A percentile compares a stretch with the other conserved stretches of the same genome.
Evolutionary conservation across 2,329 filamentous ascomycete genomes (phyloP).

Genomic region (Mariannaea sp.): DNA sequence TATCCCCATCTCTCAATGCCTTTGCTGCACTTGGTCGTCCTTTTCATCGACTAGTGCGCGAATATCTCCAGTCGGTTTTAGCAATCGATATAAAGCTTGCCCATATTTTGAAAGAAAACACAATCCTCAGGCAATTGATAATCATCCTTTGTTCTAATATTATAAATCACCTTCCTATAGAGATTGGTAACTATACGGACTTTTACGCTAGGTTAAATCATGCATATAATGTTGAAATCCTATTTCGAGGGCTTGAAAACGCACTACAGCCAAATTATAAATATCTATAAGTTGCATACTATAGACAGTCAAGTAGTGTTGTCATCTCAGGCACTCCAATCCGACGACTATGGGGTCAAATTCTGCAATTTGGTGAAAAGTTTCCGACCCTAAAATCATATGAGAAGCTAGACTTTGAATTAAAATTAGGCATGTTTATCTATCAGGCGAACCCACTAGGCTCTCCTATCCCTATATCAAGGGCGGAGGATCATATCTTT

Average conservation of each 20-base stretch:
- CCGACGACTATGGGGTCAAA: constrained; percentile 73
- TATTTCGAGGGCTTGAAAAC: constrained; percentile 74
- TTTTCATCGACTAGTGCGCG: neutral
- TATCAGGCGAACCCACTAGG: constrained; percentile 69
- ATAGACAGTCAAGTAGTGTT: constrained; percentile 75
- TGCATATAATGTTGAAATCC: constrained; percentile 68
- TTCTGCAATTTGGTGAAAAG: constrained; percentile 56
- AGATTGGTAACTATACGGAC: constrained; percentile 81
- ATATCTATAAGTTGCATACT: constrained; percentile 79
- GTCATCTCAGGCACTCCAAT: constrained; percentile 76
- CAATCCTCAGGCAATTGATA: neutral
- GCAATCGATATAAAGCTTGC: neutral
- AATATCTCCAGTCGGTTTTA: neutral
- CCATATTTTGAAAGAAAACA: neutral
- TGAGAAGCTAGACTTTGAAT: constrained; percentile 72
- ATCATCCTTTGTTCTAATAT: neutral
- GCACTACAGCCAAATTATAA: constrained; percentile 62
- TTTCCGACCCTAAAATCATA: constrained; percentile 60
- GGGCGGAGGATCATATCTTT: constrained; percentile 72
- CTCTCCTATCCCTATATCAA: constrained; percentile 63
- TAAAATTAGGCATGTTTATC: constrained; percentile 78
- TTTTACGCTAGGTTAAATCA: constrained; percentile 82
- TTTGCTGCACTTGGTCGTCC: neutral
- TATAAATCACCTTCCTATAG: constrained; percentile 67
- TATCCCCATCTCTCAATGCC: neutral